These are phyloP conservation scores for Rhodotorula toruloides DNA, from an alignment of 768 basidiomycete genomes.

Conservation along the genomic window DNA sequence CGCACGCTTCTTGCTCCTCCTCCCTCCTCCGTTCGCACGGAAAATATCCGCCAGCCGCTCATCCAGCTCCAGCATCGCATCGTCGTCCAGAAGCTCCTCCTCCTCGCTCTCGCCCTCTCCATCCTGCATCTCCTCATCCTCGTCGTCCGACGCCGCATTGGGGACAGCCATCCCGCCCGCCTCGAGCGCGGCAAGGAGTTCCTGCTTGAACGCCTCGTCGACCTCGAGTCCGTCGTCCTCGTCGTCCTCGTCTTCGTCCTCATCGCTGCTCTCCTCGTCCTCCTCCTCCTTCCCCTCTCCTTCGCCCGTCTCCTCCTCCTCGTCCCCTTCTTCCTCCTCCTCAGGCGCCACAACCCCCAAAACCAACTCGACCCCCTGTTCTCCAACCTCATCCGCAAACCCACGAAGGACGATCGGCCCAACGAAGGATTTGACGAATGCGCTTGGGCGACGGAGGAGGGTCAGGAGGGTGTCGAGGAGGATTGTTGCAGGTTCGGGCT, in stretches of 20 bases:
- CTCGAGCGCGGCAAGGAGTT: slow-evolving; percentile 54
- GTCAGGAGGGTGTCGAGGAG: slow-evolving; percentile 86
- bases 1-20: slow-evolving; percentile 64
- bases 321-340: slow-evolving; percentile 46
- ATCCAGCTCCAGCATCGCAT: slow-evolving; percentile 96
- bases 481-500: slow-evolving; percentile 67
- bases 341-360: slow-evolving; percentile 48
- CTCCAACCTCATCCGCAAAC: slow-evolving; percentile 43
- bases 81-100: slow-evolving; percentile 71
- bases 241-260: slow-evolving; percentile 46
- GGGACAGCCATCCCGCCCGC: slow-evolving; percentile 51
- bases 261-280: slow-evolving; percentile 44
- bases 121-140: slow-evolving; percentile 54
- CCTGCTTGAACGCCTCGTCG: slow-evolving; percentile 58
- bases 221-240: slow-evolving; percentile 47
- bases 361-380: slow-evolving; percentile 41
- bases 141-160: slow-evolving; percentile 54
- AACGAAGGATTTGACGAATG: slow-evolving; percentile 71
- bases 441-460: slow-evolving; percentile 73
- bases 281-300: slow-evolving; percentile 39
- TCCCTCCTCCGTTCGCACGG: slow-evolving; percentile 60
- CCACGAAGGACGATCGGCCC: slow-evolving; percentile 65
- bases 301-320: slow-evolving; percentile 2
- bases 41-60: slow-evolving; percentile 85
- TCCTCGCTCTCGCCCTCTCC: slow-evolving; percentile 50